Conservation (phyloP, 2,329 filamentous ascomycete genomes). For the Tolypocladium cylindrosporum region DNA sequence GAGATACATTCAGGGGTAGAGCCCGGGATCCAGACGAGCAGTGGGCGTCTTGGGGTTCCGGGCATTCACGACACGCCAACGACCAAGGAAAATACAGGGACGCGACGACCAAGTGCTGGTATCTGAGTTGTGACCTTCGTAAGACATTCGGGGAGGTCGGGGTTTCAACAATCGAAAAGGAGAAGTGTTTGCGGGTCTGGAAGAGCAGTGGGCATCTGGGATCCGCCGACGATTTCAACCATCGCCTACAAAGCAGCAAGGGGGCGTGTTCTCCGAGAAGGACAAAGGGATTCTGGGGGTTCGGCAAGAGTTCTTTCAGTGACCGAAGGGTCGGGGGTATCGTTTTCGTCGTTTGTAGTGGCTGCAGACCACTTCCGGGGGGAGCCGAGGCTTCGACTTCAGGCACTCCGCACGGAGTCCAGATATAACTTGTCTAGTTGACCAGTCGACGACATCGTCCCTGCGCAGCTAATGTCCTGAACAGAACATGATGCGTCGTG, state of each 20-base stretch:
- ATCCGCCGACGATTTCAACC: slow-evolving; percentile 5
- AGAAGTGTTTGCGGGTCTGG: slow-evolving; percentile 3
- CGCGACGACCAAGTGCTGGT: not conserved
- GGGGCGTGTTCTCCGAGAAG: not conserved
- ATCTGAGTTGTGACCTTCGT: not conserved
- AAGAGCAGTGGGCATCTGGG: slow-evolving; percentile 17
- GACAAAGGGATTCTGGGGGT: not conserved
- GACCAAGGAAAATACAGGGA: not conserved
- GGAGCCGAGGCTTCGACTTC: not conserved
- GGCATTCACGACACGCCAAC: not conserved
- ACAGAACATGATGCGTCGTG: not conserved
- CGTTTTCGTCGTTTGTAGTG: not conserved
- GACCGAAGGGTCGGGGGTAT: not conserved
- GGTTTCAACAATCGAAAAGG: slow-evolving; percentile 9
- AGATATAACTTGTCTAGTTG: not conserved
- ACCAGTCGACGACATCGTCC: not conserved
- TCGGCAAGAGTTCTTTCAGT: not conserved
- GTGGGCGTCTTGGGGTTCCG: slow-evolving; percentile 1
- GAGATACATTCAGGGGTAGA: not conserved
- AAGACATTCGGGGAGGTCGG: not conserved
- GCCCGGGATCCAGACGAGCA: slow-evolving; percentile 1
- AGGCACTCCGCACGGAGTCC: not conserved
- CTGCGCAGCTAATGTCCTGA: not conserved
- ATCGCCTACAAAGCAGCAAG: not conserved
- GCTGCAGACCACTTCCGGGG: not conserved